phyloP scores from a whole-genome alignment of 805 yeast species.

The Scheffersomyces lignosus region DNA sequence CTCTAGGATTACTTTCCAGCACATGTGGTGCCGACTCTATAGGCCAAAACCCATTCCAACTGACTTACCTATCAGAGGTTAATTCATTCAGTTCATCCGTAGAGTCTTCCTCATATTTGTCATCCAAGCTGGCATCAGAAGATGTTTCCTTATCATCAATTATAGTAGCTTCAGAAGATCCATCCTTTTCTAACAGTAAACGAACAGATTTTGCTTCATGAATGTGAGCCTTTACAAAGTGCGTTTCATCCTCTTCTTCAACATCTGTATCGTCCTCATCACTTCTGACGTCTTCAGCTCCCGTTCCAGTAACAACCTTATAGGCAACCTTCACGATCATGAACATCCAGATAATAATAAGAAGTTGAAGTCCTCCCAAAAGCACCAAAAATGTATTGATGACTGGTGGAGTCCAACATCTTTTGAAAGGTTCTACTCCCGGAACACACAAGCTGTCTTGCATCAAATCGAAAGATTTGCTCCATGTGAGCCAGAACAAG shows the following conservation, averaged over 20 bases:
- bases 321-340: slow-evolving; percentile 69
- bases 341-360: slow-evolving; percentile 72
- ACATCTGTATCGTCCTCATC: slow-evolving; percentile 64
- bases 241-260: slow-evolving; percentile 15
- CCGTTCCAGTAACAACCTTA: slow-evolving; percentile 66
- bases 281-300: slow-evolving; percentile 86
- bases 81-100: too few species aligned
- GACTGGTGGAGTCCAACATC: slow-evolving; percentile 52
- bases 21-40: too few species aligned
- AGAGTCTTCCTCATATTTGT: too few species aligned
- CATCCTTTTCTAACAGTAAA: neutral
- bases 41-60: too few species aligned
- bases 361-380: slow-evolving; percentile 63
- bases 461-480: slow-evolving; percentile 44
- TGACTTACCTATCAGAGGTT: too few species aligned
- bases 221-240: neutral
- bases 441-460: slow-evolving; percentile 40
- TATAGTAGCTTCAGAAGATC: neutral
- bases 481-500: slow-evolving; percentile 58
- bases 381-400: slow-evolving; percentile 52
- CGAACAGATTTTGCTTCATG: neutral
- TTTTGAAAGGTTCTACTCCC: slow-evolving; percentile 31
- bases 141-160: neutral
- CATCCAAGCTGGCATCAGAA: neutral
- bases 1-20: too few species aligned